Percentiles rank a stretch among this genome's conserved stretches.
Evolutionary conservation across 2,329 filamentous ascomycete species (phyloP).

Genomic region (Fusarium denticulatum): DNA sequence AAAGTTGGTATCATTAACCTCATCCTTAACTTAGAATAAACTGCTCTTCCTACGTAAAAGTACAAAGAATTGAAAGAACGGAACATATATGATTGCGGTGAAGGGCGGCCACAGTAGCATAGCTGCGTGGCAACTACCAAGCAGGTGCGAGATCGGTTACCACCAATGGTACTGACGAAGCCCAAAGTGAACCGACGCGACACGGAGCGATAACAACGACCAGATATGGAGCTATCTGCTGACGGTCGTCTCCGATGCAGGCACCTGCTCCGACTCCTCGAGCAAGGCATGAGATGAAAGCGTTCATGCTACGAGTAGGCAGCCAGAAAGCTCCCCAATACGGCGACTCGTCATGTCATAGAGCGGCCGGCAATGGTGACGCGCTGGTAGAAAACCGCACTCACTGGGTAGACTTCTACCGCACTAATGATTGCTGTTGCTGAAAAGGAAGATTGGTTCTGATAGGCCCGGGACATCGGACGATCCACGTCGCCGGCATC

Average conservation of each 20-base stretch:
- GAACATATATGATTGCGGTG: too few species aligned
- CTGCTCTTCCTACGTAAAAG: rapidly evolving
- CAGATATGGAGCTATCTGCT: background rate
- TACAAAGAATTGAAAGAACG: background rate
- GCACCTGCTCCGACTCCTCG: background rate
- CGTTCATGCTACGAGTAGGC: background rate
- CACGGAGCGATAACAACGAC: background rate
- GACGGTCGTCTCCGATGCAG: background rate
- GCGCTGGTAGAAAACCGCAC: rapidly evolving
- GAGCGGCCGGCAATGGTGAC: background rate
- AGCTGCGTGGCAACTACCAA: background rate
- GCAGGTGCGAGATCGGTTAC: background rate
- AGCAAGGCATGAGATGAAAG: background rate
- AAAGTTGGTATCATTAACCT: rapidly evolving
- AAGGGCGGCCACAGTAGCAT: too few species aligned
- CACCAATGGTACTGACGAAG: background rate
- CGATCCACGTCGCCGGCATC: background rate
- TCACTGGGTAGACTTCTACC: background rate
- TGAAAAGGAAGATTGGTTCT: background rate
- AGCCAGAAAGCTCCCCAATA: background rate
- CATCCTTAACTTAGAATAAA: rapidly evolving
- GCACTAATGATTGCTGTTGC: background rate
- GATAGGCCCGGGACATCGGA: background rate
- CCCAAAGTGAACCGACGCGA: background rate
- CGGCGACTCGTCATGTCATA: background rate